Conservation (phyloP, 371 early-diverging fungal species). For the Mortierella sp. region DNA sequence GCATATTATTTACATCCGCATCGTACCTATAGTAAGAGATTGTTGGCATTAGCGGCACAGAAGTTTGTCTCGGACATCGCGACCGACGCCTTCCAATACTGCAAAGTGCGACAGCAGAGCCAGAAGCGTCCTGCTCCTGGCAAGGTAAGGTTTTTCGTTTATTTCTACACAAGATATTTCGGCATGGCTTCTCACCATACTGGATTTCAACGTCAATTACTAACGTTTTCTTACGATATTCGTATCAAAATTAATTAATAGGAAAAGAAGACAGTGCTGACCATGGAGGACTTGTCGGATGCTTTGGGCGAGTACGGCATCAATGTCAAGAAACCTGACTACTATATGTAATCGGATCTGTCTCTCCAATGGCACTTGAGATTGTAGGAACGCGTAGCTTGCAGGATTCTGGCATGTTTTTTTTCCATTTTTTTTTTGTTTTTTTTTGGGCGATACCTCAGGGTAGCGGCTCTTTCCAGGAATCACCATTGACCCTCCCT, state of each 20-base stretch:
- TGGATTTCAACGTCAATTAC: too few relatives aligned
- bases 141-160: slow-evolving; percentile 44
- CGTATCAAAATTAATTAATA: slow-evolving; percentile 32
- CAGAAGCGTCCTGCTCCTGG: slow-evolving; percentile 60
- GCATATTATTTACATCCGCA: not conserved
- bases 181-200: too few relatives aligned
- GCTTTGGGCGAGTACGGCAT: slow-evolving; percentile 96
- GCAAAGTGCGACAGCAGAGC: slow-evolving; percentile 88
- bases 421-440: too few relatives aligned
- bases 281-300: slow-evolving; percentile 93
- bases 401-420: too few relatives aligned
- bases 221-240: too few relatives aligned
- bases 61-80: slow-evolving; percentile 97
- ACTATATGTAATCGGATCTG: slow-evolving; percentile 69
- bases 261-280: slow-evolving; percentile 89
- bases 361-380: not conserved
- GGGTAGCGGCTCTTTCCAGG: not conserved
- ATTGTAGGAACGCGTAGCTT: not conserved
- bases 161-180: too few relatives aligned
- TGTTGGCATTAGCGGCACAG: slow-evolving; percentile 94
- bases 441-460: too few relatives aligned
- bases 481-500: not conserved
- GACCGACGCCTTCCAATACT: slow-evolving; percentile 94
- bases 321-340: slow-evolving; percentile 95
- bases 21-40: slow-evolving; percentile 75